Base-by-base conservation (phyloP, 1,139 yeast genomes). In the Hansenula lynferdii region DNA sequence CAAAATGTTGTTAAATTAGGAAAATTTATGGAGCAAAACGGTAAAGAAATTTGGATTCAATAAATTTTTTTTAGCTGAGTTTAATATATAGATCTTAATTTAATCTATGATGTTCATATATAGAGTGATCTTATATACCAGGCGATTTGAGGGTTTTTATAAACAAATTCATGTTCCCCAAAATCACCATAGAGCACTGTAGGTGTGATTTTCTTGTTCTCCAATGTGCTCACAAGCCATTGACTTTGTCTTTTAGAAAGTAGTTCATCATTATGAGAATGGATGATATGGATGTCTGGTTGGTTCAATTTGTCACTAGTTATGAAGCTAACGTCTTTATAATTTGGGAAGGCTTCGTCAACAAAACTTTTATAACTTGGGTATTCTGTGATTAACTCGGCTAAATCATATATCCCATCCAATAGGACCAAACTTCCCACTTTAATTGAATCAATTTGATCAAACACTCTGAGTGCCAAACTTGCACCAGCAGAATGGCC, bases 401-500 rank as follows among this genome's bases (percentile, higher is more conserved):
- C 38, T 7, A 72, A 43, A 40, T 70, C 65, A 49, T 63, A 73
- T 31, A 75, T 74, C 0, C 80, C 80, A 45, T 73, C 79, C 3
- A 72, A 47, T 22, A 71, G 48, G 22, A 60, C 57, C 3, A 60
- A 44, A 26, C 50, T 36, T 1, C 41, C 31, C 28, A 56, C 39
- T 8, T 37, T 11, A 35, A 43, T 22, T 6, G 34, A 35, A 7
- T 22, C 8, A 2, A 19, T 12, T 6, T 33, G 16, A 20, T 36
- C 37, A 1, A 79, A 47, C 7, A 78, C 51, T 54, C 85, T 94
- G 24, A 83, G 62, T 2, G 75, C 67, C 34, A 87, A 56, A 4
- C 85, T 79, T 1, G 92, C 87, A 0, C 96, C 96, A 2, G 82
- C 95, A 1, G 95, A 84, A 59, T 87, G 96, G 0, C 96, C 96